These are phyloP conservation scores for Saraca asoca DNA, from an alignment of 331 rosid genomes.

Conservation along the genomic window DNA sequence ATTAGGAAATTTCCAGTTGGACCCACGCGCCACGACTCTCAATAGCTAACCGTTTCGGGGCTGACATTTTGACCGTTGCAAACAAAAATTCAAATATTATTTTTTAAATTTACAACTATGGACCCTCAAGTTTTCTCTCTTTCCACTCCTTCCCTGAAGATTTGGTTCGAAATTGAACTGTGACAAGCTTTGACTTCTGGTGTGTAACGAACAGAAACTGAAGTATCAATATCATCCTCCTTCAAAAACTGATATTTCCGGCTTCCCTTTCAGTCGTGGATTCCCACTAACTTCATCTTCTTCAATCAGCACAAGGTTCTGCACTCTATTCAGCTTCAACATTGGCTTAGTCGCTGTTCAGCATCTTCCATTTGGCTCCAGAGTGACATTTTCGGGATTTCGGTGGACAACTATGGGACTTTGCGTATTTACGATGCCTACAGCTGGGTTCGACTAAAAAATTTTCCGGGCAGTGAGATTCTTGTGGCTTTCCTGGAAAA, in stretches of 20 bases:
- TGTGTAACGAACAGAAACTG: slow-evolving; percentile 26
- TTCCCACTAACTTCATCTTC: slow-evolving; percentile 32
- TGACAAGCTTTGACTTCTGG: not conserved
- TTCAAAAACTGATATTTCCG: slow-evolving; percentile 36
- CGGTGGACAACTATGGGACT: slow-evolving; percentile 2
- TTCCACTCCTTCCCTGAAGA: slow-evolving; percentile 5
- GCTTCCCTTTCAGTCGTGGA: too few species aligned
- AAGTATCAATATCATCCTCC: slow-evolving; percentile 27
- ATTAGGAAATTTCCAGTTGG: slow-evolving; percentile 15
- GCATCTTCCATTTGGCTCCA: slow-evolving; percentile 26
- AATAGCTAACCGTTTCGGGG: slow-evolving; percentile 37
- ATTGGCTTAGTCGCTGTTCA: not conserved
- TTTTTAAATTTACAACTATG: slow-evolving; percentile 1
- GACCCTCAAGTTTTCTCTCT: slow-evolving; percentile 24
- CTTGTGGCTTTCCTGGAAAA: not conserved
- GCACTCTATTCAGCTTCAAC: slow-evolving; percentile 18
- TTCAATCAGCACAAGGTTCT: not conserved
- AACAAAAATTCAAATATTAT: slow-evolving; percentile 29
- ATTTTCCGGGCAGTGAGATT: slow-evolving; percentile 38
- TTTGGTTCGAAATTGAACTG: not conserved
- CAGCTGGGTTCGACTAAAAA: not conserved
- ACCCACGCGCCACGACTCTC: slow-evolving; percentile 26
- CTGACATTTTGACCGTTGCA: slow-evolving; percentile 66
- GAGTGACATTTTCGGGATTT: not conserved
- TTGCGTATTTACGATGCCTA: not conserved